Percentiles rank a stretch among this genome's conserved stretches.
Evolutionary conservation across 2,329 filamentous ascomycete genomes (phyloP).

Genomic region (Calonectria pseudoturangicola): DNA sequence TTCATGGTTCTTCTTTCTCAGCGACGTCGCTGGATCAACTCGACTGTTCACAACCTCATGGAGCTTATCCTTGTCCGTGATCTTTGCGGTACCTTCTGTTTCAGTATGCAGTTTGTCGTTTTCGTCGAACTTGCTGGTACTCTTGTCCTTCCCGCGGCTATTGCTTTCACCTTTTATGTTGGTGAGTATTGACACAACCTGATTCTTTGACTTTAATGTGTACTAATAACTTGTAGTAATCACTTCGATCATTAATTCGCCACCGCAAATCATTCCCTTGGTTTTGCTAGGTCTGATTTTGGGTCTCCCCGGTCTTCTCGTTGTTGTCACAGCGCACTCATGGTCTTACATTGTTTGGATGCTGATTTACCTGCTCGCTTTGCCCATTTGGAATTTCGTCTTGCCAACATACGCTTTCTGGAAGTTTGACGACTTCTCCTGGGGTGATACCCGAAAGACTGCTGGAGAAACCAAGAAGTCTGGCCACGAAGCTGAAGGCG

Average conservation of each 20-base stretch:
- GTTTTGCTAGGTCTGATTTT: slow-evolving; percentile 92
- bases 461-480: slow-evolving; percentile 92
- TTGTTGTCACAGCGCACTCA: slow-evolving; percentile 94
- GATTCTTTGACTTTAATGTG: background rate
- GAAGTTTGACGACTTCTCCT: slow-evolving; percentile 99
- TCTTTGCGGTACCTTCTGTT: slow-evolving; percentile 98
- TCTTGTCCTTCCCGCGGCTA: slow-evolving; percentile 94
- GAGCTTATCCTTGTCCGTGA: slow-evolving; percentile 96
- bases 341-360: slow-evolving; percentile 97
- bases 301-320: slow-evolving; percentile 92
- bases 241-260: slow-evolving; percentile 86
- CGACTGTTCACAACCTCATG: slow-evolving; percentile 98
- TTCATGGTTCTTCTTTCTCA: slow-evolving; percentile 96
- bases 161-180: slow-evolving; percentile 97
- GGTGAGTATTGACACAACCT: slow-evolving; percentile 74
- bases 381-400: slow-evolving; percentile 98
- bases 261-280: slow-evolving; percentile 91
- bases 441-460: slow-evolving; percentile 98
- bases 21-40: slow-evolving; percentile 99
- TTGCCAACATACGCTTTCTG: slow-evolving; percentile 96
- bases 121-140: slow-evolving; percentile 97
- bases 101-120: slow-evolving; percentile 99
- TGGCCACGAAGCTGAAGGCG: slow-evolving; percentile 91
- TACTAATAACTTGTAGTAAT: slow-evolving; percentile 74
- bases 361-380: slow-evolving; percentile 93